Percentiles rank a stretch among this genome's conserved stretches.
phyloP scores from a whole-genome alignment of 192 early-diverging fungal genomes.

The Oehlia diaphana region DNA sequence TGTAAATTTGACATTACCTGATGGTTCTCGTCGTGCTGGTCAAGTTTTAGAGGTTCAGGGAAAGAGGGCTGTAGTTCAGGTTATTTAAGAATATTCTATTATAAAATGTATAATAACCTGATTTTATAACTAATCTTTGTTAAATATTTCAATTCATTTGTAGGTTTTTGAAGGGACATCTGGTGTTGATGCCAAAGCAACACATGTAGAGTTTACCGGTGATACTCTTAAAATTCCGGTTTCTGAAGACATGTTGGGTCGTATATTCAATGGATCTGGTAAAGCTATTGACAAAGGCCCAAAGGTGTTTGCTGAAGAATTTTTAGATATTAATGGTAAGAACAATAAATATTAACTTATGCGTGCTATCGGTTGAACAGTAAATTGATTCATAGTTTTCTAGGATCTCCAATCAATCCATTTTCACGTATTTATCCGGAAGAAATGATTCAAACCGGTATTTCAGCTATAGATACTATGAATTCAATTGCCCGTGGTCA shows the following conservation, averaged over 20 bases:
- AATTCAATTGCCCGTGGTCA: slow-evolving; percentile 99
- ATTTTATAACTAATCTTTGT: not conserved
- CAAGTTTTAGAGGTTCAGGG: slow-evolving; percentile 98
- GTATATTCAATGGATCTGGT: slow-evolving; percentile 99
- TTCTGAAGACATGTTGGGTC: slow-evolving; percentile 98
- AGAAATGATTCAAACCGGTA: slow-evolving; percentile 99
- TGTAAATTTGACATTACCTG: slow-evolving; percentile 94
- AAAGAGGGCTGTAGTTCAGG: slow-evolving; percentile 94
- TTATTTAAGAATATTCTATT: slow-evolving; percentile 31
- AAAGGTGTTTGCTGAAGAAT: slow-evolving; percentile 99
- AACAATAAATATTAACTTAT: not conserved
- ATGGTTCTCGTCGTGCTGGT: slow-evolving; percentile 91
- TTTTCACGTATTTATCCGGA: slow-evolving; percentile 98
- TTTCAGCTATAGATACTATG: slow-evolving; percentile 99
- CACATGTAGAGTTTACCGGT: slow-evolving; percentile 94
- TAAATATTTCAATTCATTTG: not conserved
- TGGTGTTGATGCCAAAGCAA: slow-evolving; percentile 95
- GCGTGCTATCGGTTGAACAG: not conserved
- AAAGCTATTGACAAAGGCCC: slow-evolving; percentile 99
- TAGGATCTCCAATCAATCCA: slow-evolving; percentile 97
- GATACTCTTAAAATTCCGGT: slow-evolving; percentile 96
- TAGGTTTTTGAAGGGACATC: slow-evolving; percentile 96
- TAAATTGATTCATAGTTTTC: not conserved
- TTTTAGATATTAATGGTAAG: slow-evolving; percentile 89
- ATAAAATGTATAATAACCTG: not conserved